phyloP scores from a whole-genome alignment of 345 rosid species.

The Viola odorata region DNA sequence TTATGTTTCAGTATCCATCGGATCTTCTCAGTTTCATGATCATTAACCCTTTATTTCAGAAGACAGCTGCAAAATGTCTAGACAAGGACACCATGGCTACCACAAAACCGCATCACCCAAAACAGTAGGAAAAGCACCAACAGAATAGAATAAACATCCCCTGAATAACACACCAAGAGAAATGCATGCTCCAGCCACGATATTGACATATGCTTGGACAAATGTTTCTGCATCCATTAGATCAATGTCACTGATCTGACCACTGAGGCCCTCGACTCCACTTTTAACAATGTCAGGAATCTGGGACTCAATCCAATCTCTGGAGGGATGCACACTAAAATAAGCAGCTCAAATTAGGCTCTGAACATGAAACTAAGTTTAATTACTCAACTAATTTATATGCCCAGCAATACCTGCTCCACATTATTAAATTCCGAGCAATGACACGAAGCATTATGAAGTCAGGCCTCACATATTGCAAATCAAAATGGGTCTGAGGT shows the following conservation, averaged over 20 bases:
- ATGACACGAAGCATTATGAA: conserved; percentile 97
- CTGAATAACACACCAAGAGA: conserved; percentile 61
- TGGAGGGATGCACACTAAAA: conserved; percentile 69
- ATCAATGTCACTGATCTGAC: conserved; percentile 57
- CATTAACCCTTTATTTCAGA: too few relatives aligned
- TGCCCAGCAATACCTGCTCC: conserved; percentile 63
- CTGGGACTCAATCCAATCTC: conserved; percentile 84
- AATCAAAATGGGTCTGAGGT: conserved; percentile 75
- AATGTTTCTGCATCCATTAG: conserved; percentile 72
- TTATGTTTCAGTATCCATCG: too few relatives aligned
- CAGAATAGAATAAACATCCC: not conserved
- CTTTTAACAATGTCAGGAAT: conserved; percentile 71
- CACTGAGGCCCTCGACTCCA: conserved; percentile 53
- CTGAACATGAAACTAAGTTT: conserved; percentile 18
- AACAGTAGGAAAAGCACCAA: too few relatives aligned
- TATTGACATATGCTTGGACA: conserved; percentile 86
- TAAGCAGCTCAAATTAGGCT: conserved; percentile 18
- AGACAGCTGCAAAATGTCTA: too few relatives aligned
- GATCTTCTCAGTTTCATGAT: too few relatives aligned
- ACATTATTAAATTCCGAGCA: conserved; percentile 92
- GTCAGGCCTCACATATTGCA: conserved; percentile 92
- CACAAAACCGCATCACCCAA: too few relatives aligned
- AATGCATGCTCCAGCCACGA: conserved; percentile 90
- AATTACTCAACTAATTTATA: conserved; percentile 2
- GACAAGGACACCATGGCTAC: too few relatives aligned